Percentiles rank a stretch among this genome's conserved stretches.
Conservation (phyloP, 2,329 filamentous ascomycete species). For the Exophiala aquamarina region DNA sequence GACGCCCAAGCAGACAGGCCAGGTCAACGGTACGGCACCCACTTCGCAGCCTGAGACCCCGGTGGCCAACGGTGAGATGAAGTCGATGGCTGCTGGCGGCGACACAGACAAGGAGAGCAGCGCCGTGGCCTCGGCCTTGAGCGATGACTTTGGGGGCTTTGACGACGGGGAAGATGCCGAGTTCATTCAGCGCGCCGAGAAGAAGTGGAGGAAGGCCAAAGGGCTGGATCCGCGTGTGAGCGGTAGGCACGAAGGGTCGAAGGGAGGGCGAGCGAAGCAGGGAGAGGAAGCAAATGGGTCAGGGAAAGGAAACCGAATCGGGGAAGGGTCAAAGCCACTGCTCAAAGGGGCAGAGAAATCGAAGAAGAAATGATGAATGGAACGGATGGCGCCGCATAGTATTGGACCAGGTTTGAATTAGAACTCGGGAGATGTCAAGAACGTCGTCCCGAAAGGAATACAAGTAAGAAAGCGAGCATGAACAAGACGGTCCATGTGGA, state of each 20-base stretch:
- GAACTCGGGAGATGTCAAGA: too few relatives aligned
- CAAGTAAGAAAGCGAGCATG: too few relatives aligned
- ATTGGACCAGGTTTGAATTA: too few relatives aligned
- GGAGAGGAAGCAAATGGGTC: neutral
- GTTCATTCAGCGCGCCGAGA: constrained; percentile 71
- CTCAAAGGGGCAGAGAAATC: neutral
- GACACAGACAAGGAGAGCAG: constrained; percentile 30
- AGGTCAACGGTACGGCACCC: constrained; percentile 28
- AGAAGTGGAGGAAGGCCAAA: constrained; percentile 70
- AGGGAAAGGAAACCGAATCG: too few relatives aligned
- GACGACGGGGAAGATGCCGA: constrained; percentile 71
- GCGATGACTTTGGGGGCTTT: constrained; percentile 68
- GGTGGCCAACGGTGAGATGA: constrained; percentile 27
- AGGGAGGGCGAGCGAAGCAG: neutral
- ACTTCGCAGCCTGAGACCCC: constrained; percentile 26
- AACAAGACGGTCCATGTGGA: too few relatives aligned
- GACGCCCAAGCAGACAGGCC: constrained; percentile 50
- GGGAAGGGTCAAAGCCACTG: too few relatives aligned
- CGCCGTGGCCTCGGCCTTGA: constrained; percentile 32
- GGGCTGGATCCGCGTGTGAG: constrained; percentile 69
- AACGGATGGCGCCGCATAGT: too few relatives aligned
- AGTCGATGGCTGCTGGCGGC: constrained; percentile 4
- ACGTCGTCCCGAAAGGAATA: too few relatives aligned
- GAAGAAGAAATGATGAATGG: constrained; percentile 7
- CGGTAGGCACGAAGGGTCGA: constrained; percentile 27